Percentiles rank a stretch among this genome's conserved stretches.
Evolutionary conservation across 1,284 basidiomycete species (phyloP).

Genomic region (Ceratobasidium sp.): DNA sequence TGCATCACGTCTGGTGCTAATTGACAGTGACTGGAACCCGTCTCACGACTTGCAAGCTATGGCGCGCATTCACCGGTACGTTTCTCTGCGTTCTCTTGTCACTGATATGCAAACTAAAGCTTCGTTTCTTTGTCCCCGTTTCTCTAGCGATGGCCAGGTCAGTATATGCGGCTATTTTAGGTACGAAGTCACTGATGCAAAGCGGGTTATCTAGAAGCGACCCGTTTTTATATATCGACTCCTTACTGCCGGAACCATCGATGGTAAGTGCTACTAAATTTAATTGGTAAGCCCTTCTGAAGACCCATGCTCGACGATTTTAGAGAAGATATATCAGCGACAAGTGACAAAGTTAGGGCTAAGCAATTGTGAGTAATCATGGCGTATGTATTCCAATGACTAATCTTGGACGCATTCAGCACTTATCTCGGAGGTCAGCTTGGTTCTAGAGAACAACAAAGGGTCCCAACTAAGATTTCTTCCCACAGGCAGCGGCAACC

Average conservation of each 20-base stretch:
- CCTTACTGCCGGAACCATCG: slow-evolving; percentile 82
- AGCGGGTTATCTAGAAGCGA: slow-evolving; percentile 61
- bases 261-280: slow-evolving; percentile 60
- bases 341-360: slow-evolving; percentile 97
- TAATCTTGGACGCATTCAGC: slow-evolving; percentile 39
- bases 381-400: slow-evolving; percentile 1
- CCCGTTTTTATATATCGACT: slow-evolving; percentile 95
- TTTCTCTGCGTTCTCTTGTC: slow-evolving; percentile 18
- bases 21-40: slow-evolving; percentile 95
- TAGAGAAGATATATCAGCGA: slow-evolving; percentile 89
- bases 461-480: not conserved
- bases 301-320: not conserved
- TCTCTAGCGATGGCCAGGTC: slow-evolving; percentile 82
- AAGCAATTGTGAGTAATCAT: slow-evolving; percentile 74
- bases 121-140: not conserved
- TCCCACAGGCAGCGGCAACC: slow-evolving; percentile 59
- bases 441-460: slow-evolving; percentile 57
- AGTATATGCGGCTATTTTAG: not conserved
- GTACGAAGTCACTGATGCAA: not conserved
- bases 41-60: slow-evolving; percentile 92
- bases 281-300: not conserved
- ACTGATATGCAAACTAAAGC: not conserved
- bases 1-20: slow-evolving; percentile 80
- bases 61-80: slow-evolving; percentile 93
- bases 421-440: slow-evolving; percentile 3